A percentile compares a stretch with the other conserved stretches of the same genome.
Conservation (phyloP, 1,284 basidiomycete genomes). For the Leccinum colubrinum region DNA sequence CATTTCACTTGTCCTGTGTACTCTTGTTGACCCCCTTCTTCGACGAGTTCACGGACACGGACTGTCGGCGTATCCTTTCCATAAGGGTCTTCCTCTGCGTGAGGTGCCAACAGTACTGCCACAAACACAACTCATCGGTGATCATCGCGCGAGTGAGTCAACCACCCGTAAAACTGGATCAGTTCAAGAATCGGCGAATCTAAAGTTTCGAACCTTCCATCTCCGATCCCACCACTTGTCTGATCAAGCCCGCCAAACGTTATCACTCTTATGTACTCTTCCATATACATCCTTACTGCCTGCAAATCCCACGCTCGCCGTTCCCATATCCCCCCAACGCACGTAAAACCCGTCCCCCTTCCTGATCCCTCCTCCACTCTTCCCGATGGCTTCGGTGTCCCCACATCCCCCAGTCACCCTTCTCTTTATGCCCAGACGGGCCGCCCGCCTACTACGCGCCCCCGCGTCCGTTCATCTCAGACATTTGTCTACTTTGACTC, state of each 20-base stretch:
- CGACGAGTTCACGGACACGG: constrained; percentile 21
- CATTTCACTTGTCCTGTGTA: constrained; percentile 26
- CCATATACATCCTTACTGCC: constrained; percentile 17
- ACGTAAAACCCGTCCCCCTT: constrained; percentile 22
- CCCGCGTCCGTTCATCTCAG: constrained; percentile 1
- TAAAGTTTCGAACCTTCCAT: constrained; percentile 33
- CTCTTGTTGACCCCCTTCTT: constrained; percentile 29
- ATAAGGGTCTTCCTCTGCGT: constrained; percentile 30
- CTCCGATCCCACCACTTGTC: constrained; percentile 26
- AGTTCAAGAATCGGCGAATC: constrained; percentile 26
- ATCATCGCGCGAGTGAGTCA: constrained; percentile 25
- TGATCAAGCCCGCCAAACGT: constrained; percentile 31
- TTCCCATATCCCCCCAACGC: constrained; percentile 1
- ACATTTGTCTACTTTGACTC: not conserved
- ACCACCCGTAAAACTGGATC: constrained; percentile 6
- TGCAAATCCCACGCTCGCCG: constrained; percentile 28
- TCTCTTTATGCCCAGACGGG: not conserved
- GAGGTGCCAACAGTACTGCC: constrained; percentile 26
- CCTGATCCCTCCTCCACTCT: constrained; percentile 20
- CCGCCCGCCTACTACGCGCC: not conserved
- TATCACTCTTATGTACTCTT: constrained; percentile 29
- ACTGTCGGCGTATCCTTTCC: constrained; percentile 31
- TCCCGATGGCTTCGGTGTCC: constrained; percentile 17
- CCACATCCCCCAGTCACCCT: constrained; percentile 21
- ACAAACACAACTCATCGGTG: constrained; percentile 25